These are phyloP conservation scores for Ogataea polymorpha DNA, from an alignment of 805 yeast species.

Conservation along the genomic window DNA sequence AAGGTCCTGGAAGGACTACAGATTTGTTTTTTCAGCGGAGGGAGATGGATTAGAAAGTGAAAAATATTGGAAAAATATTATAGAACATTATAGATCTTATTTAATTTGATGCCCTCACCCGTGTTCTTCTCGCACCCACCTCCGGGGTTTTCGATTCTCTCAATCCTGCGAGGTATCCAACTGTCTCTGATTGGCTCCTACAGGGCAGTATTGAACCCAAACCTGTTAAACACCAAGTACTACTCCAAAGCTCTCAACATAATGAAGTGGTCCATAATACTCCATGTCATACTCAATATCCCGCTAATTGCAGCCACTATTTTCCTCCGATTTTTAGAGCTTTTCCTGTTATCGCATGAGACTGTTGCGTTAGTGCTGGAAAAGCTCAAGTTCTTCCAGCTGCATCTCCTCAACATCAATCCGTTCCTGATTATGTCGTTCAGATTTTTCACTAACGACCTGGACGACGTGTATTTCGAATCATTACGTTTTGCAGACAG, in stretches of 20 bases:
- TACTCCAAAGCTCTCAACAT: conserved; percentile 37
- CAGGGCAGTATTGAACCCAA: conserved; percentile 44
- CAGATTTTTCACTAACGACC: conserved; percentile 35
- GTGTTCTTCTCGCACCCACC: conserved; percentile 56
- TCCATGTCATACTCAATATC: conserved; percentile 35
- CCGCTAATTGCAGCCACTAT: conserved; percentile 24
- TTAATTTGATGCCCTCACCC: conserved; percentile 54
- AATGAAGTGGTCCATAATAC: conserved; percentile 35
- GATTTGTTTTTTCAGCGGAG: conserved; percentile 27
- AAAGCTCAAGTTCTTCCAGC: conserved; percentile 32
- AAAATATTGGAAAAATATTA: not conserved
- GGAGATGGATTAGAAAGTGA: conserved; percentile 13
- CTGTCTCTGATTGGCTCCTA: conserved; percentile 48
- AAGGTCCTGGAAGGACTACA: conserved; percentile 22
- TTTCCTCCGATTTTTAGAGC: conserved; percentile 23
- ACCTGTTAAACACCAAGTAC: conserved; percentile 34
- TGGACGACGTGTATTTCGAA: conserved; percentile 39
- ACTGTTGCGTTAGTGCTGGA: conserved; percentile 17
- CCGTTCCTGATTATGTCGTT: conserved; percentile 38
- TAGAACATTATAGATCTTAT: not conserved
- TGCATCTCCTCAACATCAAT: conserved; percentile 38
- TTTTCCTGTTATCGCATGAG: conserved; percentile 10
- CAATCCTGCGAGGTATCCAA: conserved; percentile 53
- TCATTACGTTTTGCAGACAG: conserved; percentile 40
- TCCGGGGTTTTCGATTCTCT: conserved; percentile 46